A percentile compares a stretch with the other conserved stretches of the same genome.
These are phyloP conservation scores for Helotiales sp. DNA, from an alignment of 2,329 filamentous ascomycete species.

Conservation along the genomic window DNA sequence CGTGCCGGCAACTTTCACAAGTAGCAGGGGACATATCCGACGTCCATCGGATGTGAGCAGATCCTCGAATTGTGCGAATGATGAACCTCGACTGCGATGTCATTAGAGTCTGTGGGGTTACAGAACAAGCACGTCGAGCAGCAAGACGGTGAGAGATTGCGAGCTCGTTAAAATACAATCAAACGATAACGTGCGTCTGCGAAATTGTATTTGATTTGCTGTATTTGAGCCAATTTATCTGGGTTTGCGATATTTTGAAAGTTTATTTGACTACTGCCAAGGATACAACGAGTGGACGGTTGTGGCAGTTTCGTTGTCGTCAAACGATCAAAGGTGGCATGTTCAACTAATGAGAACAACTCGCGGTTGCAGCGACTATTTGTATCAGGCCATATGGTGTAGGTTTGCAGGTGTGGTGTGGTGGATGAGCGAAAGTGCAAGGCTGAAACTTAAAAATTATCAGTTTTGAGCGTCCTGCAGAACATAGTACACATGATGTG, in stretches of 20 bases:
- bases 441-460: not conserved
- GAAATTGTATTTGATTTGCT: not conserved
- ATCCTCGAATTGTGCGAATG: too few relatives aligned
- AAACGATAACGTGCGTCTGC: not conserved
- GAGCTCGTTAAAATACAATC: not conserved
- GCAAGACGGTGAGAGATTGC: not conserved
- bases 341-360: not conserved
- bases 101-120: too few relatives aligned
- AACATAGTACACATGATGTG: not conserved
- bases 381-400: not conserved
- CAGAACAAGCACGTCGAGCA: too few relatives aligned
- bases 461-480: not conserved
- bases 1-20: not conserved
- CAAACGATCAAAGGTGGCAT: not conserved
- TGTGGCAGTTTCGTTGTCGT: not conserved
- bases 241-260: not conserved
- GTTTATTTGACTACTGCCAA: not conserved
- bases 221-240: not conserved
- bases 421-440: not conserved
- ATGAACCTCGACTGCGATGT: too few relatives aligned
- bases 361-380: slow-evolving; percentile 2
- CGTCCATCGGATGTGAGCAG: not conserved
- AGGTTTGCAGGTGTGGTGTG: not conserved
- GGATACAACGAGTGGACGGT: not conserved
- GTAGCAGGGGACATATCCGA: not conserved